Evolutionary conservation across 345 rosid species (phyloP).

Genomic region (Linum usitatissimum): DNA sequence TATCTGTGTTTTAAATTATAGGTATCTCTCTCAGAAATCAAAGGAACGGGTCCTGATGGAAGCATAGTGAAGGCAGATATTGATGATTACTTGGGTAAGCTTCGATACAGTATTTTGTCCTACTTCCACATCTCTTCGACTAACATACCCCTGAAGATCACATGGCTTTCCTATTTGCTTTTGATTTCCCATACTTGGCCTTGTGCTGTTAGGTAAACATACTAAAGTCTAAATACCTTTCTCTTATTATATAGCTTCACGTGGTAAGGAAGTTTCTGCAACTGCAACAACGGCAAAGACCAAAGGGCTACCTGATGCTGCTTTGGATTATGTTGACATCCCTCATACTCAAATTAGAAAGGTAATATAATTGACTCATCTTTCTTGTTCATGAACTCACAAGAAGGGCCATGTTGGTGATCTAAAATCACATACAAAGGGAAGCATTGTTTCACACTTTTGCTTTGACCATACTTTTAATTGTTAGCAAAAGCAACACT

Average conservation of each 20-base stretch:
- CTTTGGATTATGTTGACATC: slow-evolving; percentile 74
- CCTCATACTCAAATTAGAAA: slow-evolving; percentile 93
- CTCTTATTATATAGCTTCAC: slow-evolving; percentile 44
- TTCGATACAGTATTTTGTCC: background rate
- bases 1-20: slow-evolving; percentile 17
- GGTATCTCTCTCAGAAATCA: slow-evolving; percentile 74
- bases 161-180: background rate
- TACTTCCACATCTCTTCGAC: background rate
- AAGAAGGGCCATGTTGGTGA: background rate
- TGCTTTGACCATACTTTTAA: background rate
- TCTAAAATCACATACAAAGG: background rate
- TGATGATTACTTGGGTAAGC: slow-evolving; percentile 80
- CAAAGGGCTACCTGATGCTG: slow-evolving; percentile 33
- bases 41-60: slow-evolving; percentile 93
- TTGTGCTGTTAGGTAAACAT: background rate
- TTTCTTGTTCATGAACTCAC: background rate
- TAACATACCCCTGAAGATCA: background rate
- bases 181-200: background rate
- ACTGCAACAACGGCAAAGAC: slow-evolving; percentile 35
- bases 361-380: slow-evolving; percentile 26
- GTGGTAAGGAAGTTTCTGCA: slow-evolving; percentile 54
- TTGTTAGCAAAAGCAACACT: background rate
- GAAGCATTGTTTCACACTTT: background rate
- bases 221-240: slow-evolving; percentile 4
- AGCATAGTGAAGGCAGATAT: slow-evolving; percentile 80